Percentiles rank a stretch among this genome's conserved stretches.
phyloP scores from a whole-genome alignment of 345 rosid genomes.

The Theobroma cacao region DNA sequence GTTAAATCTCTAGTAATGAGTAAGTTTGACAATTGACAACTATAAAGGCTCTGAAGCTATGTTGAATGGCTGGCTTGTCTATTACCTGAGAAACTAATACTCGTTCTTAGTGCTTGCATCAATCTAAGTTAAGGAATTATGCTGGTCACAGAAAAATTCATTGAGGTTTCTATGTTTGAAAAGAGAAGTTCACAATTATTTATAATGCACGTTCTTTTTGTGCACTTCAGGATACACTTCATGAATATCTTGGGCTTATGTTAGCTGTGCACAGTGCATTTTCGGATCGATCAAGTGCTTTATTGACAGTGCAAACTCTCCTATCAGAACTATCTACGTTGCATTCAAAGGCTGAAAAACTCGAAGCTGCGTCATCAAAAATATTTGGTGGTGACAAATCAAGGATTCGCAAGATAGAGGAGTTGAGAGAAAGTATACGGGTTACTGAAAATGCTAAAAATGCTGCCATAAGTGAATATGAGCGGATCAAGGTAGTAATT shows the following conservation, averaged over 20 bases:
- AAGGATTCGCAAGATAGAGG: conserved; percentile 83
- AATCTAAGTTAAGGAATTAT: not conserved
- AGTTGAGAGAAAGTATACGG: conserved; percentile 76
- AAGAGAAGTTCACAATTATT: not conserved
- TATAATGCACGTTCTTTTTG: conserved; percentile 3
- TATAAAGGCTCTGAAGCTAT: not conserved
- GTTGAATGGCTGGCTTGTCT: not conserved
- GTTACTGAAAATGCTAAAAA: conserved; percentile 85
- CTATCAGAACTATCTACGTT: conserved; percentile 72
- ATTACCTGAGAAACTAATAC: conserved; percentile 7
- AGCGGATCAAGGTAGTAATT: conserved; percentile 70
- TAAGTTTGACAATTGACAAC: not conserved
- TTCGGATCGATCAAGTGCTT: conserved; percentile 80
- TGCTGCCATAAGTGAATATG: conserved; percentile 82
- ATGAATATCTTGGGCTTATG: conserved; percentile 90
- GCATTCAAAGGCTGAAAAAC: conserved; percentile 75
- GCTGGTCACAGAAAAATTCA: not conserved
- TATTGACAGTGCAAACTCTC: conserved; percentile 91
- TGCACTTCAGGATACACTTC: conserved; percentile 71
- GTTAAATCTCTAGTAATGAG: not conserved
- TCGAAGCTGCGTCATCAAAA: conserved; percentile 91
- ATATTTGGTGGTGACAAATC: conserved; percentile 98
- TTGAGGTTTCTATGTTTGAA: not conserved
- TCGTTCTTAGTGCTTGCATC: not conserved
- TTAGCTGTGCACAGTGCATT: conserved; percentile 87